Base-by-base conservation (phyloP, 768 basidiomycete genomes). In the Ramaria sp. region DNA sequence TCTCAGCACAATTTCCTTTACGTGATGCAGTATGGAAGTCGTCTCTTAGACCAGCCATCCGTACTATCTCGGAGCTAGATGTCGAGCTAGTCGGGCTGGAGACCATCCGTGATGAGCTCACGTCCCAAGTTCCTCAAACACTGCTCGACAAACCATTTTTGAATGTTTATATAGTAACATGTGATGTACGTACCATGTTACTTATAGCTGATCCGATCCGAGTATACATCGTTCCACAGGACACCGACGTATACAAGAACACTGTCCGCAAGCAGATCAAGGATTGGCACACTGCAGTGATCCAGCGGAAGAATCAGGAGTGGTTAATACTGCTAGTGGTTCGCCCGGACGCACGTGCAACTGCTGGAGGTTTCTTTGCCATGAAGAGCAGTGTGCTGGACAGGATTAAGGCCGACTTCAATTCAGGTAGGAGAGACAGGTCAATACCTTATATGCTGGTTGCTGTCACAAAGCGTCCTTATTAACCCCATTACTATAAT, bases 1-100 rank as follows among this genome's bases (percentile, higher is more conserved):
- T 92, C 34, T 68, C 74, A n/a, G 77, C 81, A 1, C 88, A 88
- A 62, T 70, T 90, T 6, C 96, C 96, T 0, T 74, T 99, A 53
- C 82, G 86, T 51, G 94, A 86, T 70, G 79, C 98, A 27, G 91
- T 97, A 69, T 97, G 96, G 94, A 94, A 89, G 68, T 79, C 88
- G 17, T 64, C 78, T 4, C 79, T 83, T 1, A 76, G 85, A 43
- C 77, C 86, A 4, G 81, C 81, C 15, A 73, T 93, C 43, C 79
- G 88, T 61, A 96, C 91, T 0, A 91, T 99, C 51, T 91, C 93
- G 65, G 85, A 91, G 62, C 77, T 97, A n/a, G 77, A 85, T 59
- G 79, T 96, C 54, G 76, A 81, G 39, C 72, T 98, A 42, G 77
- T 87, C 7, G 70, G 82, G 6, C 73, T 90, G 42, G 85, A 86